Base-by-base conservation (phyloP, 331 rosid genomes). In the Cucumis variabilis region DNA sequence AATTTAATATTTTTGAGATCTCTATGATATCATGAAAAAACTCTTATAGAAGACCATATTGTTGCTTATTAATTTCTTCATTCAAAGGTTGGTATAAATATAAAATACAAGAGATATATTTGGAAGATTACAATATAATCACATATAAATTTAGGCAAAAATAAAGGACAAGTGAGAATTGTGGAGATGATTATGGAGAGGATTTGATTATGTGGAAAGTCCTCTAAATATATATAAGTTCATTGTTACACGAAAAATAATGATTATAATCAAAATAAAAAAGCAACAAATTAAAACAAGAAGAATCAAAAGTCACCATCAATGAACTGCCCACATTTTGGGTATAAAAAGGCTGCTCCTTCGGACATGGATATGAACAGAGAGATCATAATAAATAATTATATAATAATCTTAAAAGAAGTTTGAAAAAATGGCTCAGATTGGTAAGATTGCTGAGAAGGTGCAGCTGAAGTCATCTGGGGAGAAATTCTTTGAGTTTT, bases 401-500 rank as follows among this genome's bases (percentile, higher is more conserved):
- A 7, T 44, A 44, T 44, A 44, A 7, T 13, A 17, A 13, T 53
- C 60, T 17, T 58, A 17, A 28, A 17, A 19, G 2, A 7, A 37
- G 11, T 33, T 30, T 76, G 60, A 20, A 19, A 21, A 44, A 76
- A 76, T 76, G 82, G 82, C 82, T 44, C 82, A 76, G 62, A 46
- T 76, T 76, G 33, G 2, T 76, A 76, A 46, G 60, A 76, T 76
- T 11, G 46, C 82, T 2, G 82, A 76, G 62, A 86, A 84, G 12
- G 84, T 86, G n/a, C 88, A 84, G 83, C 82, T 87, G 55, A 87
- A 77, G 46, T 77, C 86, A 0, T 48, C 78, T 13, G 79, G 73
- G 3, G 46, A 53, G 2, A 84, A 83, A 55, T 87, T 87, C 12
- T 77, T 37, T 76, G 88, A 85, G 24, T 87, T 83, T 70, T 44